Conservation (phyloP, 2,329 filamentous ascomycete genomes). For the Ilyonectria robusta region DNA sequence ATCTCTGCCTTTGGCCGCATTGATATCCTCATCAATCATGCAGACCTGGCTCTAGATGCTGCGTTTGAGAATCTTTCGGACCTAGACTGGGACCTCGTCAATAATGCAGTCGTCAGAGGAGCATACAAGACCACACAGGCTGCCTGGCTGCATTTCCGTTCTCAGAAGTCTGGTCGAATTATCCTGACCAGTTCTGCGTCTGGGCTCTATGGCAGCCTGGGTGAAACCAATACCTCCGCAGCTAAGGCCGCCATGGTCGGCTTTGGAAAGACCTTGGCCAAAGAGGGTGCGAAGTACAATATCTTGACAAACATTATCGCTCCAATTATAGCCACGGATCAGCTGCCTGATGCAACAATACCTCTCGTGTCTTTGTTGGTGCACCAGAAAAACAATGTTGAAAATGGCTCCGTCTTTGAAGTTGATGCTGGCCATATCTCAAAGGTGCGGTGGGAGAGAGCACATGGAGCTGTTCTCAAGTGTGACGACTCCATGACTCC, state of each 20-base stretch:
- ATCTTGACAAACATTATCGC: conserved; percentile 95
- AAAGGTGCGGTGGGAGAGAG: conserved; percentile 95
- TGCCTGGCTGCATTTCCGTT: conserved; percentile 97
- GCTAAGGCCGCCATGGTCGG: conserved; percentile 96
- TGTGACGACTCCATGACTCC: conserved; percentile 90
- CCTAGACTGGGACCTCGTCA: conserved; percentile 94
- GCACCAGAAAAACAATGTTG: conserved; percentile 84
- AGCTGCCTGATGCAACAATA: conserved; percentile 95
- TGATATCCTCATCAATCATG: conserved; percentile 97
- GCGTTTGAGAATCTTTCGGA: conserved; percentile 99
- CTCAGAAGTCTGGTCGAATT: conserved; percentile 97
- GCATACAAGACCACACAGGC: conserved; percentile 95
- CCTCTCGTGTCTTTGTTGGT: conserved; percentile 90
- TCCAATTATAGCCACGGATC: conserved; percentile 92
- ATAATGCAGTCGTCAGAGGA: conserved; percentile 91
- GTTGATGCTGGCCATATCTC: conserved; percentile 91
- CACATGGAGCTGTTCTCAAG: conserved; percentile 89
- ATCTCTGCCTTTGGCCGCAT: conserved; percentile 86
- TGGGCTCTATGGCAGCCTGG: conserved; percentile 94
- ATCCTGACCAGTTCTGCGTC: conserved; percentile 98
- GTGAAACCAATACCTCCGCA: conserved; percentile 96
- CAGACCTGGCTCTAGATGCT: conserved; percentile 92
- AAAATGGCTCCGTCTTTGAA: conserved; percentile 93
- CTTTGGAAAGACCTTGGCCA: conserved; percentile 95
- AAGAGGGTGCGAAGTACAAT: conserved; percentile 98